Evolutionary conservation across 495 filamentous ascomycete genomes (phyloP).

Genomic region (Bacidia rubella): DNA sequence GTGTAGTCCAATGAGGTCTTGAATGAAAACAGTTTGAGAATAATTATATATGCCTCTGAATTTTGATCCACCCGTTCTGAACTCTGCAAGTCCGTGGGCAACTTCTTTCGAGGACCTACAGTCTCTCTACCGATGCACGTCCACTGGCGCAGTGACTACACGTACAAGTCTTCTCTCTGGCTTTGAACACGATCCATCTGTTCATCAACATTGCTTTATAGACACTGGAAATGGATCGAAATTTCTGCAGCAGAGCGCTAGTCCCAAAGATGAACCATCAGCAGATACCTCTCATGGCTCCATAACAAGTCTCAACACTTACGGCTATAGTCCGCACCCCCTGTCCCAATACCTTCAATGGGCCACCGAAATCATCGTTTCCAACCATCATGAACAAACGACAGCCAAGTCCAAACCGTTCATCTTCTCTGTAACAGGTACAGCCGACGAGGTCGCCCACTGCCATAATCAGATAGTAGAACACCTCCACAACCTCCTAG

Average conservation of each 20-base stretch:
- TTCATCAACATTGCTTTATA: constrained; percentile 32
- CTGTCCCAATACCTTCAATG: constrained; percentile 24
- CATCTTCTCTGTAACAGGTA: constrained; percentile 59
- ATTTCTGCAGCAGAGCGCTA: not conserved
- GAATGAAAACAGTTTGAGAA: too few species aligned
- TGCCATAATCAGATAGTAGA: constrained; percentile 28
- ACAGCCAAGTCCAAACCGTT: constrained; percentile 38
- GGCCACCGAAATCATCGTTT: constrained; percentile 16
- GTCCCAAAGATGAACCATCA: not conserved
- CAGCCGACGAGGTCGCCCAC: constrained; percentile 30
- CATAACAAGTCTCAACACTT: constrained; percentile 28
- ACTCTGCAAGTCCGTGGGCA: constrained; percentile 59
- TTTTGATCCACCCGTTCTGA: constrained; percentile 53
- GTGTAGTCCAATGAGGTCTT: too few species aligned
- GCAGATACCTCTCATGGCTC: constrained; percentile 5
- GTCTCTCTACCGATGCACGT: constrained; percentile 39
- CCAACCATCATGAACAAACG: not conserved
- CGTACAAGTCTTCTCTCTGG: constrained; percentile 46
- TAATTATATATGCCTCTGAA: constrained; percentile 20
- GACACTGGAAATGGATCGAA: constrained; percentile 16
- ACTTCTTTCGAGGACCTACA: constrained; percentile 43
- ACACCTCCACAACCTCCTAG: constrained; percentile 15
- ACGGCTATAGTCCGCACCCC: constrained; percentile 30
- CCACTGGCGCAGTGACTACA: constrained; percentile 57
- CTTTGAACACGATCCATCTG: constrained; percentile 40